A percentile compares a stretch with the other conserved stretches of the same genome.
These are phyloP conservation scores for Cercospora nicotianae DNA, from an alignment of 2,329 filamentous ascomycete genomes.

Conservation along the genomic window DNA sequence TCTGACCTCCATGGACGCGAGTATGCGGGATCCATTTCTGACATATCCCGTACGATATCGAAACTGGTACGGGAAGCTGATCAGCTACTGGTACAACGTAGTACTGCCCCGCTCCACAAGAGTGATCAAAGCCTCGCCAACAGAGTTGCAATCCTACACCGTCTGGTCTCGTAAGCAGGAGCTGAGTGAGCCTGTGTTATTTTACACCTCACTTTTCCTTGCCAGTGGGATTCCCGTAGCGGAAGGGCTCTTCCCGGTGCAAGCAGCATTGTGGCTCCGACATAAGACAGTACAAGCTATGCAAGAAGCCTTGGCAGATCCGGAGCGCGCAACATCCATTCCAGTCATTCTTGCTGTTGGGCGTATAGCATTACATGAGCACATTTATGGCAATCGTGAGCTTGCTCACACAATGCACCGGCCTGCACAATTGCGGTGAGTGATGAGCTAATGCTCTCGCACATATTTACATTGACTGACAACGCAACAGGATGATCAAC, in stretches of 20 bases:
- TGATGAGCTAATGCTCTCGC: not conserved
- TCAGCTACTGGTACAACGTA: slow-evolving; percentile 28
- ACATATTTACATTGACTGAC: not conserved
- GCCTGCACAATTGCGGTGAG: slow-evolving; percentile 23
- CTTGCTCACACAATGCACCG: slow-evolving; percentile 26
- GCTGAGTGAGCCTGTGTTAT: slow-evolving; percentile 27
- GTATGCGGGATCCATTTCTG: slow-evolving; percentile 27
- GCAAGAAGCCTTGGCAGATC: slow-evolving; percentile 29
- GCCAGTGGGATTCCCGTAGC: slow-evolving; percentile 30
- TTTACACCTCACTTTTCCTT: slow-evolving; percentile 28
- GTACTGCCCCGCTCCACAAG: slow-evolving; percentile 18
- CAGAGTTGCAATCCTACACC: slow-evolving; percentile 21
- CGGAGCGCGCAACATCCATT: slow-evolving; percentile 23
- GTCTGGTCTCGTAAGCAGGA: slow-evolving; percentile 27
- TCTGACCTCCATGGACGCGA: slow-evolving; percentile 21
- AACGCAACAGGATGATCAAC: slow-evolving; percentile 20
- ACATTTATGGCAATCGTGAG: slow-evolving; percentile 28
- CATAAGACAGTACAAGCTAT: slow-evolving; percentile 27
- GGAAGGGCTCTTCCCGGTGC: slow-evolving; percentile 23
- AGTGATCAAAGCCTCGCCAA: slow-evolving; percentile 24
- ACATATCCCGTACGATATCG: slow-evolving; percentile 28
- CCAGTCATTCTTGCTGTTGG: slow-evolving; percentile 31
- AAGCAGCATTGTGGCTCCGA: slow-evolving; percentile 22
- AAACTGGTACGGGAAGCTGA: slow-evolving; percentile 28
- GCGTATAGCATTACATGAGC: slow-evolving; percentile 31